These are phyloP conservation scores for Aquilaria yunnanensis DNA, from an alignment of 345 rosid genomes.

Conservation along the genomic window DNA sequence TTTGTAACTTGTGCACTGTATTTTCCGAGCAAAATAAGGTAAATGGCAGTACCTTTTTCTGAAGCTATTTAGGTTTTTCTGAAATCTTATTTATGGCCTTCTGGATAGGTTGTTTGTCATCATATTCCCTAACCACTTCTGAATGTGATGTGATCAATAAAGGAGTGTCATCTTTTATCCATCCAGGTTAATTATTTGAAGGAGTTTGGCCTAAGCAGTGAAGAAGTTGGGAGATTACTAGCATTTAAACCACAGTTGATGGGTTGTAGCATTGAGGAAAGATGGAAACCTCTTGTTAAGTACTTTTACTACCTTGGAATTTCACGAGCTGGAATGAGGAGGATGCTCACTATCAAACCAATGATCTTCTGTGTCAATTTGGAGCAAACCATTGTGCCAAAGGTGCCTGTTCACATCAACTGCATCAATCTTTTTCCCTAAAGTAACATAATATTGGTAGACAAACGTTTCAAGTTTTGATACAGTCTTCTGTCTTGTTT, in stretches of 20 bases:
- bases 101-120: background rate
- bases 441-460: background rate
- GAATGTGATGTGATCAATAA: background rate
- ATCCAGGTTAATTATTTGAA: slow-evolving; percentile 68
- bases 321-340: slow-evolving; percentile 81
- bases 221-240: slow-evolving; percentile 69
- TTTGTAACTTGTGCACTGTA: too few species aligned
- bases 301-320: slow-evolving; percentile 84
- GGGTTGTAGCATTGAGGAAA: slow-evolving; percentile 76
- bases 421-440: background rate
- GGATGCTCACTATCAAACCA: slow-evolving; percentile 78
- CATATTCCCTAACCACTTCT: background rate
- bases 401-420: slow-evolving; percentile 33
- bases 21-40: too few species aligned
- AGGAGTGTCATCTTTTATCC: slow-evolving; percentile 9
- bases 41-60: background rate
- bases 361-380: slow-evolving; percentile 72
- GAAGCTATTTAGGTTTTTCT: background rate
- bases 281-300: slow-evolving; percentile 87
- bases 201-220: slow-evolving; percentile 75
- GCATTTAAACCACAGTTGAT: slow-evolving; percentile 85
- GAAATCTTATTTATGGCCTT: background rate
- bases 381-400: slow-evolving; percentile 64
- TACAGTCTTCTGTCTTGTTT: background rate
- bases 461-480: too few species aligned